phyloP scores from a whole-genome alignment of 1,139 yeast genomes.

The Pichia sp. region DNA sequence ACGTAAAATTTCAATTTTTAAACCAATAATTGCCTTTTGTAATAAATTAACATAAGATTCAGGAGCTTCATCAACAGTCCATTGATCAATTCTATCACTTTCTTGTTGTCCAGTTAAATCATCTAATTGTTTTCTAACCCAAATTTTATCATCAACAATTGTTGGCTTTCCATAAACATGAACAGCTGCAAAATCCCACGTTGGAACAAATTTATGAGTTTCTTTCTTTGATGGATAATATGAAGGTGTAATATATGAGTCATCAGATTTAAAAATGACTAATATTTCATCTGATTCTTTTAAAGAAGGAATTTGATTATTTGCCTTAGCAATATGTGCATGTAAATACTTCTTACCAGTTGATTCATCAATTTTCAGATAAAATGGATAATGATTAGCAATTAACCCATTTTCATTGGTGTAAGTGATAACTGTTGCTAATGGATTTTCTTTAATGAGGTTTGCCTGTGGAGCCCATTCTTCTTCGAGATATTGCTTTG shows the following conservation, averaged over 20 bases:
- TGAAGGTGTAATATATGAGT: constrained; percentile 54
- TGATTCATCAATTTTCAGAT: constrained; percentile 28
- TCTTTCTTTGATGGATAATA: constrained; percentile 54
- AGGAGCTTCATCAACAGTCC: constrained; percentile 60
- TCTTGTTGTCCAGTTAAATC: constrained; percentile 47
- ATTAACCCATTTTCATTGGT: constrained; percentile 33
- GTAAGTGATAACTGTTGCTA: constrained; percentile 47
- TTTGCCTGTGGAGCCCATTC: constrained; percentile 37
- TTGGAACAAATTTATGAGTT: constrained; percentile 62
- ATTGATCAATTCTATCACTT: constrained; percentile 35
- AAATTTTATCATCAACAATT: constrained; percentile 42
- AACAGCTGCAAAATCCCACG: constrained; percentile 65
- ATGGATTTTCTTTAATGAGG: constrained; percentile 43
- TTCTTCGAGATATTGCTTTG: constrained; percentile 24
- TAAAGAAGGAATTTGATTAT: constrained; percentile 47
- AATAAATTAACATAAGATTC: constrained; percentile 38
- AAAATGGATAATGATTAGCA: constrained; percentile 59
- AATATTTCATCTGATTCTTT: constrained; percentile 36
- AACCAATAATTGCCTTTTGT: constrained; percentile 54
- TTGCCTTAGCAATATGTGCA: constrained; percentile 53
- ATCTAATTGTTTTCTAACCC: constrained; percentile 43
- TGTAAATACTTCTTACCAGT: constrained; percentile 38
- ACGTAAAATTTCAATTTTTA: constrained; percentile 47
- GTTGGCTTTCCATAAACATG: constrained; percentile 52
- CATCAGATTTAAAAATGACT: constrained; percentile 49